Percentiles rank a stretch among this genome's conserved stretches.
Evolutionary conservation across 345 rosid species (phyloP).

Genomic region (Firmiana major): DNA sequence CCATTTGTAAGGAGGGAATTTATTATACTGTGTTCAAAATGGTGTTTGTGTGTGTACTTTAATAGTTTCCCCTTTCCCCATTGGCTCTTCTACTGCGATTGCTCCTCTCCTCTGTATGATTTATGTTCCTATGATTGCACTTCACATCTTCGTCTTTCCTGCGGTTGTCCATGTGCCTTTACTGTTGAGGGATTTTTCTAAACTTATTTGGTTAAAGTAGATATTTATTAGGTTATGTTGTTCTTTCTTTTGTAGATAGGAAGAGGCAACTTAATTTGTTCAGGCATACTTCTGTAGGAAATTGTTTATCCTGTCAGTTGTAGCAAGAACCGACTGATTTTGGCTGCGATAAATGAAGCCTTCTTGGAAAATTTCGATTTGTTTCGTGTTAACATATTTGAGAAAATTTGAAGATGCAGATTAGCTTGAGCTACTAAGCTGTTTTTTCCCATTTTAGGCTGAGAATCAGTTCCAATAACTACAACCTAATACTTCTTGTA

Average conservation of each 20-base stretch:
- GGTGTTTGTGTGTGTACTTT: not conserved
- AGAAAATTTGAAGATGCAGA: not conserved
- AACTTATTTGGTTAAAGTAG: not conserved
- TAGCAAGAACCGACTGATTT: not conserved
- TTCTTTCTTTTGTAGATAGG: not conserved
- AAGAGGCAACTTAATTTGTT: not conserved
- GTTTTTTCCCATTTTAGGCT: not conserved
- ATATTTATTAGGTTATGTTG: not conserved
- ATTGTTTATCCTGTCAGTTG: not conserved
- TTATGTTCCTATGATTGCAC: not conserved
- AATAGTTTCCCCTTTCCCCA: not conserved
- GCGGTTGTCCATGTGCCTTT: not conserved
- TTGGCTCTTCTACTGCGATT: not conserved
- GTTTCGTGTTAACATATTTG: not conserved
- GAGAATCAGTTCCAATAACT: not conserved
- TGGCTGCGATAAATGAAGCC: not conserved
- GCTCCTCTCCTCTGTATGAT: not conserved
- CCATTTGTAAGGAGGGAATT: not conserved
- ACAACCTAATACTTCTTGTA: not conserved
- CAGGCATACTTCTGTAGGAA: not conserved
- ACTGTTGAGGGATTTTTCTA: not conserved
- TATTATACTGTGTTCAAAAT: not conserved
- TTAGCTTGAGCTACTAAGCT: not conserved
- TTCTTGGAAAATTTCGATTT: not conserved
- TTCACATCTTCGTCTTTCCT: not conserved